phyloP scores from a whole-genome alignment of 805 yeast genomes.

The Pichia scutulata region DNA sequence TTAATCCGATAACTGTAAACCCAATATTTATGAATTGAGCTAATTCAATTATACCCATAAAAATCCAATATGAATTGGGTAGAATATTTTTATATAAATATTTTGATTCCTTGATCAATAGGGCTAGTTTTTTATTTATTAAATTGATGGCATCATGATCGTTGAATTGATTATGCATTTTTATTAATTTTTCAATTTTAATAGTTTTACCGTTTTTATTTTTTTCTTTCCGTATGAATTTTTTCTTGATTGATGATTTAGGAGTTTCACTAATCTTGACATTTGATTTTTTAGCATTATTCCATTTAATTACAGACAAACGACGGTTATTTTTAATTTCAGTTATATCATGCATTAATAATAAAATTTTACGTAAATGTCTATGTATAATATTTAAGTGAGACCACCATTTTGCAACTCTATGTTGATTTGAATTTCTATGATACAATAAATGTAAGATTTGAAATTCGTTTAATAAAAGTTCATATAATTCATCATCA shows the following conservation, averaged over 20 bases:
- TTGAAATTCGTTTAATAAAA: conserved; percentile 41
- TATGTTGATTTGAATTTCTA: conserved; percentile 71
- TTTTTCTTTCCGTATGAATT: not conserved
- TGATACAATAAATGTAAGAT: conserved; percentile 59
- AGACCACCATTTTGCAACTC: conserved; percentile 70
- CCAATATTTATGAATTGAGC: conserved; percentile 78
- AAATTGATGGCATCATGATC: not conserved
- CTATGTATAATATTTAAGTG: conserved; percentile 58
- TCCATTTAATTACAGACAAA: conserved; percentile 9
- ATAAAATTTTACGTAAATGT: conserved; percentile 35
- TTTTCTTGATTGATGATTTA: conserved; percentile 1
- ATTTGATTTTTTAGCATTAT: not conserved
- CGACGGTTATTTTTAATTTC: conserved; percentile 10
- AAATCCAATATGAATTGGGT: conserved; percentile 47
- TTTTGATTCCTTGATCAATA: conserved; percentile 5
- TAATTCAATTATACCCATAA: conserved; percentile 58
- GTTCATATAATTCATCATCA: not conserved
- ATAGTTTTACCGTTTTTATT: conserved; percentile 2
- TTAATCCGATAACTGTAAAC: conserved; percentile 51
- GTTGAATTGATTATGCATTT: conserved; percentile 1
- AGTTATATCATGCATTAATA: conserved; percentile 22
- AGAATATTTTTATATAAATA: conserved; percentile 32
- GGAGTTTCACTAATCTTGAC: conserved; percentile 3
- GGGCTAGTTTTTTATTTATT: not conserved
- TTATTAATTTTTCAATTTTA: not conserved